Percentiles rank a stretch among this genome's conserved stretches.
Conservation (phyloP, 2,329 filamentous ascomycete species). For the Hypoxylon sp. region DNA sequence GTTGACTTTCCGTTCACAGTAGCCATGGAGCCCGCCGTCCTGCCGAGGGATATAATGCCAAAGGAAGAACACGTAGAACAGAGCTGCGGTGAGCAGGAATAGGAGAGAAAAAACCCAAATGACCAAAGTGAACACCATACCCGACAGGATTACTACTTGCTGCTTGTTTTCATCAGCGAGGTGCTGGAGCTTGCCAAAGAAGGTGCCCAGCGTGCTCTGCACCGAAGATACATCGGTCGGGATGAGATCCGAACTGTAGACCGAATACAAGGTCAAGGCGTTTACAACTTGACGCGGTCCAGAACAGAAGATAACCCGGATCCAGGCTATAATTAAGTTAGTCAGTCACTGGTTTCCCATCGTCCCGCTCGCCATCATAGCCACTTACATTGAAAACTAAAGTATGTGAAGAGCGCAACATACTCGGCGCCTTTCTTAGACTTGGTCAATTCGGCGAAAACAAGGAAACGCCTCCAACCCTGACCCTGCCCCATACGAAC, state of each 20-base stretch:
- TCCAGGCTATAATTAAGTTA: conserved; percentile 73
- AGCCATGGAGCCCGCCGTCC: conserved; percentile 85
- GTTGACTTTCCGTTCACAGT: conserved; percentile 94
- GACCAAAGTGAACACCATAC: conserved; percentile 92
- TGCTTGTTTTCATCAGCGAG: conserved; percentile 81
- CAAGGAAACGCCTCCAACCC: conserved; percentile 91
- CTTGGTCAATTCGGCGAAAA: conserved; percentile 91
- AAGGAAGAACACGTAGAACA: conserved; percentile 90
- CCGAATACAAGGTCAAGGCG: conserved; percentile 86
- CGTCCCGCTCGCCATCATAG: not conserved
- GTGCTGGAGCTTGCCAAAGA: conserved; percentile 85
- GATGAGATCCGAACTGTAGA: conserved; percentile 83
- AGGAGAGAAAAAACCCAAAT: conserved; percentile 90
- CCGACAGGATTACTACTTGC: conserved; percentile 85
- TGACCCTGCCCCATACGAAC: conserved; percentile 80
- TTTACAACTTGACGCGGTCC: conserved; percentile 94
- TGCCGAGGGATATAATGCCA: conserved; percentile 90
- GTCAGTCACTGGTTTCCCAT: conserved; percentile 38
- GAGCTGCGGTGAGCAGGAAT: conserved; percentile 78
- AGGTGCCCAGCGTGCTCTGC: conserved; percentile 76
- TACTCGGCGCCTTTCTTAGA: conserved; percentile 93
- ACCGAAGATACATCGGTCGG: conserved; percentile 67
- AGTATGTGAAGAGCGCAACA: conserved; percentile 91
- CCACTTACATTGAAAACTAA: conserved; percentile 75
- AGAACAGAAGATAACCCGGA: conserved; percentile 90